Conservation (phyloP, 176 grass and related monocot species). For the Carex kokanica region DNA sequence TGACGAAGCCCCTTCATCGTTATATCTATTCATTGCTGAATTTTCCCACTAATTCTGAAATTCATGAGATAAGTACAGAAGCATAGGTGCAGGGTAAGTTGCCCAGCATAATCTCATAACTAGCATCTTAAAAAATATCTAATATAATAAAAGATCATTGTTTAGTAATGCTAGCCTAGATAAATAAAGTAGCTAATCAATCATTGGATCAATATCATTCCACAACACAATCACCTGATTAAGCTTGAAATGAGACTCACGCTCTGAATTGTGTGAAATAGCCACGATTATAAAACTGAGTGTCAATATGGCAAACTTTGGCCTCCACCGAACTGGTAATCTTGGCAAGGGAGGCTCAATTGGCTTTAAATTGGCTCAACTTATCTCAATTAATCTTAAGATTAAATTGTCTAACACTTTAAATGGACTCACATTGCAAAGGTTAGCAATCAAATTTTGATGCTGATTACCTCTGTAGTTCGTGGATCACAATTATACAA, state of each 20-base stretch:
- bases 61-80: background rate
- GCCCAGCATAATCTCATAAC: background rate
- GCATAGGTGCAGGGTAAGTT: background rate
- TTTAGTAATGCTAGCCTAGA: background rate
- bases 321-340: background rate
- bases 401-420: background rate
- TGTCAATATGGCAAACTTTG: background rate
- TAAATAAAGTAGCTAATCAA: background rate
- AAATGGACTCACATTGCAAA: background rate
- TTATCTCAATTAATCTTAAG: background rate
- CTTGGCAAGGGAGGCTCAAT: background rate
- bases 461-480: background rate
- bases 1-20: constrained; percentile 63
- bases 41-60: constrained; percentile 6
- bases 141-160: background rate
- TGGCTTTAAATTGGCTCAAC: background rate
- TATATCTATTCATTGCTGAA: background rate
- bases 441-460: background rate
- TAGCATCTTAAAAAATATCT: background rate
- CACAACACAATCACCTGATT: background rate
- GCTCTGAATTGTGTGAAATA: background rate
- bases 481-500: background rate
- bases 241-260: background rate
- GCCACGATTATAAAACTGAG: background rate
- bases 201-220: background rate